Percentiles rank a stretch among this genome's conserved stretches.
Evolutionary conservation across 2,329 filamentous ascomycete genomes (phyloP).

Genomic region (Aspergillus sp.): DNA sequence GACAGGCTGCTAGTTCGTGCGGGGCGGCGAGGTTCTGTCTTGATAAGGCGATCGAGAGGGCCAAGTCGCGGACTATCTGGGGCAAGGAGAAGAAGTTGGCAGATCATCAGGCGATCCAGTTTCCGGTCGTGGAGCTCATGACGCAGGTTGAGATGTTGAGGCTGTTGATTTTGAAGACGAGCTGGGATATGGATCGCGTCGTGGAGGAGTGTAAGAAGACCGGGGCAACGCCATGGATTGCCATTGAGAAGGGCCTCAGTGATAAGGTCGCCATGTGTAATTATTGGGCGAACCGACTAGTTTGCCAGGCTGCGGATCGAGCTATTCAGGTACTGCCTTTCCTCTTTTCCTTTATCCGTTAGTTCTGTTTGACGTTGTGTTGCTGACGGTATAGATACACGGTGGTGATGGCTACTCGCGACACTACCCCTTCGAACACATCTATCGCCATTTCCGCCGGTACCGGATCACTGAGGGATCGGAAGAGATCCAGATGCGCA

Average conservation of each 20-base stretch:
- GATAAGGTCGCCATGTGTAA: slow-evolving; percentile 67
- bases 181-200: slow-evolving; percentile 58
- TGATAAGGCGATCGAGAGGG: slow-evolving; percentile 57
- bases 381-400: slow-evolving; percentile 39
- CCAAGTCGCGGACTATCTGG: slow-evolving; percentile 47
- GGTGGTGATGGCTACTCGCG: slow-evolving; percentile 61
- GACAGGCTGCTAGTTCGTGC: slow-evolving; percentile 58
- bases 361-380: not conserved
- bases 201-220: slow-evolving; percentile 31
- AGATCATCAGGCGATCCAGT: slow-evolving; percentile 63
- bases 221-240: slow-evolving; percentile 38
- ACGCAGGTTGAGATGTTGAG: slow-evolving; percentile 64
- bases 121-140: slow-evolving; percentile 61
- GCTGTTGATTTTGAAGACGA: slow-evolving; percentile 61
- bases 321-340: slow-evolving; percentile 54
- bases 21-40: slow-evolving; percentile 59
- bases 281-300: slow-evolving; percentile 63
- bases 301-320: slow-evolving; percentile 60
- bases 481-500: slow-evolving; percentile 67
- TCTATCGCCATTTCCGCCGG: slow-evolving; percentile 63
- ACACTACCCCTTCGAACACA: slow-evolving; percentile 63
- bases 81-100: slow-evolving; percentile 23
- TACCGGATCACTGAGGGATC: slow-evolving; percentile 65
- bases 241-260: slow-evolving; percentile 59
- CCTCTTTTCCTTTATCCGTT: not conserved